Percentiles rank a stretch among this genome's conserved stretches.
These are phyloP conservation scores for Globisporangium heterothallicum DNA, from an alignment of 352 stramenopile genomes.

Conservation along the genomic window DNA sequence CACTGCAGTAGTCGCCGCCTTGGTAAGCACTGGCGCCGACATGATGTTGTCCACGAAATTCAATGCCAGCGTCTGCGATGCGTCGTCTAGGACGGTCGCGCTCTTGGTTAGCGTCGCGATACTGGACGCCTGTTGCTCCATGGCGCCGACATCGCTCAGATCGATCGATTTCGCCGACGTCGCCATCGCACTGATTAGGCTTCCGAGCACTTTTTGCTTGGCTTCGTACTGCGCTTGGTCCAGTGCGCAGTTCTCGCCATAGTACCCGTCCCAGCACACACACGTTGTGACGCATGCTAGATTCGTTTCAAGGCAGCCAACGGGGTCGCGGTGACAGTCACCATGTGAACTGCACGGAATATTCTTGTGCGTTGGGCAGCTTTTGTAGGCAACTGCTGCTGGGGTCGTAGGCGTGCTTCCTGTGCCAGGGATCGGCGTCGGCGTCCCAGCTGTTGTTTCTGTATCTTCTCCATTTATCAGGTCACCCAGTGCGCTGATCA, in stretches of 20 bases:
- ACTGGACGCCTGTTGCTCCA: constrained; percentile 62
- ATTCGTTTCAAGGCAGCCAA: constrained; percentile 35
- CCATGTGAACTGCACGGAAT: constrained; percentile 43
- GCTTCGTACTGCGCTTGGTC: constrained; percentile 40
- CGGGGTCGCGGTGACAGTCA: constrained; percentile 39
- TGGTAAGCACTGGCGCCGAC: constrained; percentile 41
- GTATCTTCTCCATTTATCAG: constrained; percentile 52
- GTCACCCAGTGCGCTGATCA: constrained; percentile 58
- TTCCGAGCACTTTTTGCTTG: constrained; percentile 44
- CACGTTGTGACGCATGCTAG: constrained; percentile 48
- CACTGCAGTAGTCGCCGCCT: constrained; percentile 37
- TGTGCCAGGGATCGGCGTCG: constrained; percentile 11
- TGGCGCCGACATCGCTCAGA: constrained; percentile 34
- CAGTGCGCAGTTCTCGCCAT: constrained; percentile 55
- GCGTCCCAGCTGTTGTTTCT: constrained; percentile 15
- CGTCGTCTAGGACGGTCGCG: constrained; percentile 42
- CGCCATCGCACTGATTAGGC: constrained; percentile 51
- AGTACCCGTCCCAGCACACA: constrained; percentile 39
- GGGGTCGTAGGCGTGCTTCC: constrained; percentile 15
- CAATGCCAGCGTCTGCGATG: constrained; percentile 38
- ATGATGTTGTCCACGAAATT: constrained; percentile 57
- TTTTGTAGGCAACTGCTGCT: constrained; percentile 32
- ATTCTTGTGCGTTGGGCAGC: constrained; percentile 35
- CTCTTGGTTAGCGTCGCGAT: constrained; percentile 67
- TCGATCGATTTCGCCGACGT: constrained; percentile 45